Conservation (phyloP, 805 yeast genomes). For the Lipomyces anomalus region DNA sequence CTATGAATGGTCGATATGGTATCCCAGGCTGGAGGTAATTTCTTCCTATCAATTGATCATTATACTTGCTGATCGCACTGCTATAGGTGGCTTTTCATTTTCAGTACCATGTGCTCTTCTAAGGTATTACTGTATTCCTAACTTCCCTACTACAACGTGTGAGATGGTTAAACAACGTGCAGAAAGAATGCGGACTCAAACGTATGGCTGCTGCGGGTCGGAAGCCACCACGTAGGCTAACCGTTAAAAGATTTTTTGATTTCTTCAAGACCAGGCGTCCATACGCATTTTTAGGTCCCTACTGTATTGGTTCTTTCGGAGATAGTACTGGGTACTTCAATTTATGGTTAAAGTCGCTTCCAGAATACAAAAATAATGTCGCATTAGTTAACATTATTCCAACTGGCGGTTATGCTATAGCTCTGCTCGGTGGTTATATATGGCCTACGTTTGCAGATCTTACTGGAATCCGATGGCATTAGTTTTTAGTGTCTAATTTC, state of each 20-base stretch:
- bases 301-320: constrained; percentile 14
- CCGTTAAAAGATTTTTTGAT: constrained; percentile 3
- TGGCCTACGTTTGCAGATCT: constrained; percentile 32
- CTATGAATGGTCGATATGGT: constrained; percentile 26
- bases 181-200: constrained; percentile 12
- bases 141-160: constrained; percentile 17
- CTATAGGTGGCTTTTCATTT: constrained; percentile 62
- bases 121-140: constrained; percentile 29
- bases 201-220: constrained; percentile 23
- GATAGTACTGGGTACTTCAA: constrained; percentile 16
- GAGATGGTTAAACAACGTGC: constrained; percentile 11
- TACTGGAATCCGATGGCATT: constrained; percentile 30
- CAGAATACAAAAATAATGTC: constrained; percentile 26
- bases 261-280: constrained; percentile 18
- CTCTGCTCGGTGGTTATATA: constrained; percentile 29
- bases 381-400: constrained; percentile 33
- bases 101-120: constrained; percentile 36
- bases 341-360: constrained; percentile 31
- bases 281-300: constrained; percentile 16
- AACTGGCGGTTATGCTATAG: constrained; percentile 33
- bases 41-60: constrained; percentile 35
- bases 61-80: no score
- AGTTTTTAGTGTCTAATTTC: constrained; percentile 4
- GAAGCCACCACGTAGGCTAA: constrained; percentile 16
- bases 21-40: constrained; percentile 38